phyloP scores from a whole-genome alignment of 1,284 basidiomycete genomes.

The Tilletia setariae region DNA sequence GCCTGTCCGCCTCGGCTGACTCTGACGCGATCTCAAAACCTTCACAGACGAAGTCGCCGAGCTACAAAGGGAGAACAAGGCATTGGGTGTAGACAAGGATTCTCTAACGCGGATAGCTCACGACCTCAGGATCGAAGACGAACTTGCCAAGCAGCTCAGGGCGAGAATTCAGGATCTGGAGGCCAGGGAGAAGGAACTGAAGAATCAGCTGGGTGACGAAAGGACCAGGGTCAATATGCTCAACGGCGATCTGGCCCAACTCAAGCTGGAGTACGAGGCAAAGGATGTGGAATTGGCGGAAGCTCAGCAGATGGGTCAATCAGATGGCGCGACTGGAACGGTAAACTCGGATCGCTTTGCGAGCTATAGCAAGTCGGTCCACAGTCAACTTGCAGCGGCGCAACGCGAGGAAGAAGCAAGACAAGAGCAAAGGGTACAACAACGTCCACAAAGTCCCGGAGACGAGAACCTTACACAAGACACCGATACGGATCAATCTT shows the following conservation, averaged over 20 bases:
- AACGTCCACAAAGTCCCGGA: neutral
- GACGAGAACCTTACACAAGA: neutral
- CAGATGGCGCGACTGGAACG: neutral
- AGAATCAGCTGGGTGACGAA: neutral
- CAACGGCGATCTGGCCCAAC: conserved; percentile 5
- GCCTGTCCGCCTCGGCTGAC: neutral
- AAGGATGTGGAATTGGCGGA: conserved; percentile 10
- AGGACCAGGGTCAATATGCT: neutral
- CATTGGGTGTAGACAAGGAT: neutral
- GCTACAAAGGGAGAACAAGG: conserved; percentile 7
- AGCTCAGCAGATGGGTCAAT: neutral
- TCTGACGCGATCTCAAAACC: neutral
- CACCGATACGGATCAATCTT: conserved; percentile 9
- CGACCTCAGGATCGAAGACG: neutral
- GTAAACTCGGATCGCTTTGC: neutral
- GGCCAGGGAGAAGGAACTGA: neutral
- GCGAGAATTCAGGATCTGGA: neutral
- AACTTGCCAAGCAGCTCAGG: conserved; percentile 1
- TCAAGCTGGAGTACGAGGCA: neutral
- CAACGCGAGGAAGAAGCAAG: neutral
- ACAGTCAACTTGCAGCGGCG: conserved; percentile 6
- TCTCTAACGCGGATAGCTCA: neutral
- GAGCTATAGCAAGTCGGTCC: conserved; percentile 9
- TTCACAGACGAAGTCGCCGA: conserved; percentile 2
- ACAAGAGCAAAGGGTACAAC: neutral